phyloP scores from a whole-genome alignment of 805 yeast genomes.

The Candida oleophila region DNA sequence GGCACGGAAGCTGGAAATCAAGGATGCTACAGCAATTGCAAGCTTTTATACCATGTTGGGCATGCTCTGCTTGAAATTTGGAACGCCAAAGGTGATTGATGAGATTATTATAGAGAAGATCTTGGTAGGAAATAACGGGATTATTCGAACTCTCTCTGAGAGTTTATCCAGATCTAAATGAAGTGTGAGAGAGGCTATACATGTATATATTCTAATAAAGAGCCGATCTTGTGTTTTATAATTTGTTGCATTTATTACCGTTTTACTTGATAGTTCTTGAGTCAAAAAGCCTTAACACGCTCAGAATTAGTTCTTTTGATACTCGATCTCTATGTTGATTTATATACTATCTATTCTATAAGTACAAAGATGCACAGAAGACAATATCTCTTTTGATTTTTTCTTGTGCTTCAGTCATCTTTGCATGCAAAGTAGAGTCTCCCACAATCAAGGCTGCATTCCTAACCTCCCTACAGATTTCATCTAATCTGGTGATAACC shows the following conservation, averaged over 20 bases:
- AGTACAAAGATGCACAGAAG: constrained; percentile 90
- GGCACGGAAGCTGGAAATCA: constrained; percentile 11
- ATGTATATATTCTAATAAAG: not conserved
- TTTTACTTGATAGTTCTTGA: no score
- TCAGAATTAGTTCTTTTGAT: no score
- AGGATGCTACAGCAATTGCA: constrained; percentile 27
- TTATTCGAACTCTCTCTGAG: constrained; percentile 17
- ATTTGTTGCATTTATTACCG: no score
- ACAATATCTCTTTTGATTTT: constrained; percentile 95
- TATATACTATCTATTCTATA: constrained; percentile 41
- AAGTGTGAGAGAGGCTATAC: not conserved
- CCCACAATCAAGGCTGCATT: constrained; percentile 94
- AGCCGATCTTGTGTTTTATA: not conserved
- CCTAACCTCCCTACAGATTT: constrained; percentile 90
- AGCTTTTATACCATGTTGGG: constrained; percentile 41
- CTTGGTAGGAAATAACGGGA: constrained; percentile 29
- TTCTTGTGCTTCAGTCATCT: constrained; percentile 92
- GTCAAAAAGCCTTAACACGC: no score
- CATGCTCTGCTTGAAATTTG: constrained; percentile 27
- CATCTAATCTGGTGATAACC: constrained; percentile 91
- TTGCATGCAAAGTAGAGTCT: constrained; percentile 82
- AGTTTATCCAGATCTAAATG: constrained; percentile 4
- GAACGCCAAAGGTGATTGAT: constrained; percentile 20
- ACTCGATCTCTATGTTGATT: no score
- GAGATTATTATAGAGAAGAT: constrained; percentile 19